Conservation (phyloP, 208 protist species). For the Kentomonas sorsogonicus region DNA sequence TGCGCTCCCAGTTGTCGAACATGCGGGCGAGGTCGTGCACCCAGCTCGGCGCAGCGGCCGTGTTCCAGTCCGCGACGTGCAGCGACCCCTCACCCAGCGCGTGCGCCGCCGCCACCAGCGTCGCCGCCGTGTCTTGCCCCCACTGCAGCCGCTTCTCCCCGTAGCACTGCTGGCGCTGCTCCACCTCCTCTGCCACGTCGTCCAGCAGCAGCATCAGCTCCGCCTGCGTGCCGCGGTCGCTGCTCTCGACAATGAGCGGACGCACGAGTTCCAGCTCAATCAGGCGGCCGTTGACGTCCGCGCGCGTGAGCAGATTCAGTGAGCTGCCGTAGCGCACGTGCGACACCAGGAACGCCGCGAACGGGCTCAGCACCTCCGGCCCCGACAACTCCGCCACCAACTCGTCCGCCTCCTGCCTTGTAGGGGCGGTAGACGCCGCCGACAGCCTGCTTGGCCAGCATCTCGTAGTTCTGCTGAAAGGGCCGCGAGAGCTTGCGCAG, state of each 20-base stretch:
- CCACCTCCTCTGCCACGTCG: conserved; percentile 49
- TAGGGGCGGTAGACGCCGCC: conserved; percentile 74
- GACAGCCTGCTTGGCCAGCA: conserved; percentile 44
- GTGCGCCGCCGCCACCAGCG: conserved; percentile 38
- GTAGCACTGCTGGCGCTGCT: conserved; percentile 40
- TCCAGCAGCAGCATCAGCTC: conserved; percentile 72
- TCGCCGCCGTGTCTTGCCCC: conserved; percentile 50
- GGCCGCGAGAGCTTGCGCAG: conserved; percentile 63
- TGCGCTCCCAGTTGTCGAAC: conserved; percentile 84
- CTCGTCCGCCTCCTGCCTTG: conserved; percentile 60
- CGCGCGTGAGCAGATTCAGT: conserved; percentile 52
- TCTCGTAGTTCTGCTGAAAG: conserved; percentile 80
- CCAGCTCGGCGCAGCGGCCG: conserved; percentile 53
- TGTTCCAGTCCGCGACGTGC: conserved; percentile 35
- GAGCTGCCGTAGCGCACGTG: conserved; percentile 62
- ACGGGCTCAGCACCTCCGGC: conserved; percentile 73
- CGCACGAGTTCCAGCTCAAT: conserved; percentile 50
- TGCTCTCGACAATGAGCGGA: conserved; percentile 53
- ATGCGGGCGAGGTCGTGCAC: conserved; percentile 78
- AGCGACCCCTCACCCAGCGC: conserved; percentile 50
- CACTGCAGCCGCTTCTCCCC: conserved; percentile 31
- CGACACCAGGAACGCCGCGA: conserved; percentile 63
- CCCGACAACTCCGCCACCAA: conserved; percentile 47
- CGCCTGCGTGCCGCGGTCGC: conserved; percentile 37
- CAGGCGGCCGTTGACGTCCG: conserved; percentile 62